phyloP scores from a whole-genome alignment of 1,284 basidiomycete genomes.

The Phellinidium pouzarii region DNA sequence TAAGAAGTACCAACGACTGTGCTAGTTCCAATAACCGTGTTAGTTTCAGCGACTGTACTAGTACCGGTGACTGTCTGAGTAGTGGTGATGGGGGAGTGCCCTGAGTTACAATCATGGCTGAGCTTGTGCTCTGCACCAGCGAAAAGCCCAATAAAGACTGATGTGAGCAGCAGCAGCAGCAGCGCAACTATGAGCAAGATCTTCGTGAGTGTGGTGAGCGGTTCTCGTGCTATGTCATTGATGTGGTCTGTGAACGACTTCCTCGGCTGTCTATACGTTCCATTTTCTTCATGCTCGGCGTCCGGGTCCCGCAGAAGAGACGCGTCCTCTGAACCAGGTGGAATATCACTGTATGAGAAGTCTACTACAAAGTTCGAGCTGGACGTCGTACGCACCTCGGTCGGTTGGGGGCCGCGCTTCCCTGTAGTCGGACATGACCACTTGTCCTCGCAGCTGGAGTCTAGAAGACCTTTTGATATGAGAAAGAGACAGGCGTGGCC shows the following conservation, averaged over 20 bases:
- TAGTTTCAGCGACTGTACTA: slow-evolving; percentile 28
- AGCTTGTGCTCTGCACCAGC: slow-evolving; percentile 79
- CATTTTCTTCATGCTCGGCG: slow-evolving; percentile 22
- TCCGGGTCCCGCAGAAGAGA: slow-evolving; percentile 45
- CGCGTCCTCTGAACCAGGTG: slow-evolving; percentile 39
- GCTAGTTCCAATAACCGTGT: slow-evolving; percentile 19
- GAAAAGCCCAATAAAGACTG: slow-evolving; percentile 89
- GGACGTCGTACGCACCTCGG: slow-evolving; percentile 21
- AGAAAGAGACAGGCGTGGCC: not conserved
- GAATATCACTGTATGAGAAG: not conserved
- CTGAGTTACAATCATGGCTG: slow-evolving; percentile 39
- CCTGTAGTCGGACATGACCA: slow-evolving; percentile 18
- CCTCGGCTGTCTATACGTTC: slow-evolving; percentile 23
- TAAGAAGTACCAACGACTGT: slow-evolving; percentile 25
- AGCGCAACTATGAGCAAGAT: slow-evolving; percentile 72
- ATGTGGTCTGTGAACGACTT: slow-evolving; percentile 43
- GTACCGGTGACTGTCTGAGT: slow-evolving; percentile 26
- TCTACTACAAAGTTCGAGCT: not conserved
- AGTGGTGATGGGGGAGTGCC: slow-evolving; percentile 22
- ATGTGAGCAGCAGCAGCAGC: slow-evolving; percentile 73
- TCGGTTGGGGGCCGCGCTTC: slow-evolving; percentile 26
- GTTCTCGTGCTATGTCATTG: slow-evolving; percentile 56
- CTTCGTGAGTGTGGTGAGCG: slow-evolving; percentile 81
- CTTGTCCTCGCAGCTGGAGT: not conserved
- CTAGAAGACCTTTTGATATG: not conserved